Evolutionary conservation across 305 asterid genomes (phyloP).

Genomic region (Fraxinus greggii): DNA sequence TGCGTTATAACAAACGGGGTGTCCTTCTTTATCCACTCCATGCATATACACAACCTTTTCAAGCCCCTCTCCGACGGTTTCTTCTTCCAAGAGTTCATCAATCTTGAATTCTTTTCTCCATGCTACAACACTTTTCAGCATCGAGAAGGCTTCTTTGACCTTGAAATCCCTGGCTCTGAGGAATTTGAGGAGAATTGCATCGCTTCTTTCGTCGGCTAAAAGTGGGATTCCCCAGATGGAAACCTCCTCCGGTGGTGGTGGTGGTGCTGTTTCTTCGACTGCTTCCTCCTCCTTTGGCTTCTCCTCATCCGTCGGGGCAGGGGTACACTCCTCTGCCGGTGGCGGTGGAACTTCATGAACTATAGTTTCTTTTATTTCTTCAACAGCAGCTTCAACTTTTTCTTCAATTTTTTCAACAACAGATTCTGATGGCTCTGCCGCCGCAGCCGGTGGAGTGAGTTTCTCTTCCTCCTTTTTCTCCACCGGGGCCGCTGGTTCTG

Average conservation of each 20-base stretch:
- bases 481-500: constrained; percentile 3
- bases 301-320: constrained; percentile 32
- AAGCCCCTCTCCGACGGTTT: constrained; percentile 47
- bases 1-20: constrained; percentile 81
- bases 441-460: constrained; percentile 22
- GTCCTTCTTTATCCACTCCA: constrained; percentile 84
- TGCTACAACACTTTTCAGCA: constrained; percentile 82
- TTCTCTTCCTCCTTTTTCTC: constrained; percentile 36
- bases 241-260: constrained; percentile 66
- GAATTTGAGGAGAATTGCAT: constrained; percentile 83
- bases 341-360: constrained; percentile 62
- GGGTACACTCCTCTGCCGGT: constrained; percentile 33
- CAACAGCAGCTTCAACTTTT: constrained; percentile 32
- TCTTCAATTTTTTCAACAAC: constrained; percentile 37
- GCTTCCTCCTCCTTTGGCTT: constrained; percentile 24
- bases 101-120: constrained; percentile 85
- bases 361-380: constrained; percentile 68
- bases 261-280: constrained; percentile 17
- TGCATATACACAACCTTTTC: constrained; percentile 78
- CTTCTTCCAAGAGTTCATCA: constrained; percentile 65
- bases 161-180: constrained; percentile 89
- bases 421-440: constrained; percentile 24
- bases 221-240: constrained; percentile 89
- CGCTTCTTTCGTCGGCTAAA: constrained; percentile 72
- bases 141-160: constrained; percentile 79